Evolutionary conservation across 441 rosid genomes (phyloP).

Genomic region (Capsella rubella): DNA sequence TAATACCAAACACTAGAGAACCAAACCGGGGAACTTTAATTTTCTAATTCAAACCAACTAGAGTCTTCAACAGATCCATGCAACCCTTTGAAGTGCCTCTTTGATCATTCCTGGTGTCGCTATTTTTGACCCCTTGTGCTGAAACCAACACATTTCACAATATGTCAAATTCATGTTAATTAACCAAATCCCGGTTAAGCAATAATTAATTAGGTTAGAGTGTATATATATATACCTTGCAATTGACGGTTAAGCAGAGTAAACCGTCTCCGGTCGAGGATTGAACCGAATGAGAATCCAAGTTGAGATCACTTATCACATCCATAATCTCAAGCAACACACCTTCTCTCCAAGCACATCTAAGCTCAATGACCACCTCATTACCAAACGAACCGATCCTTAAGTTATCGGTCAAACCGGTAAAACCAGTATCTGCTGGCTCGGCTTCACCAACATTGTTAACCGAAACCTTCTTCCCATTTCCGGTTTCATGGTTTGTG

Average conservation of each 20-base stretch:
- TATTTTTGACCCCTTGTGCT: conserved; percentile 60
- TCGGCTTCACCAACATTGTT: conserved; percentile 50
- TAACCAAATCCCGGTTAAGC: conserved; percentile 4
- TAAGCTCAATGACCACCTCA: conserved; percentile 70
- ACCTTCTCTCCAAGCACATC: conserved; percentile 86
- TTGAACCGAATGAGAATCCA: conserved; percentile 84
- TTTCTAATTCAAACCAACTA: conserved; percentile 16
- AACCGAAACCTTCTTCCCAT: not conserved
- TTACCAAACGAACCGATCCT: conserved; percentile 56
- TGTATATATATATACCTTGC: conserved; percentile 75
- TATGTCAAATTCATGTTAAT: conserved; percentile 2
- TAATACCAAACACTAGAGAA: conserved; percentile 12
- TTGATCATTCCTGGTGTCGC: conserved; percentile 58
- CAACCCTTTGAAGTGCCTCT: conserved; percentile 62
- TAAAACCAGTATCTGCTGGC: conserved; percentile 49
- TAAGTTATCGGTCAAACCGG: conserved; percentile 51
- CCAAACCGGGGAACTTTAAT: conserved; percentile 15
- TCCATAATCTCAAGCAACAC: conserved; percentile 81
- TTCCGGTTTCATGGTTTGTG: conserved; percentile 4
- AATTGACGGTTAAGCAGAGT: conserved; percentile 66
- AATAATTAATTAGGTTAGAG: not conserved
- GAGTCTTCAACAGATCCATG: conserved; percentile 53
- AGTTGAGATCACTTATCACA: conserved; percentile 58
- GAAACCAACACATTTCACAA: conserved; percentile 41
- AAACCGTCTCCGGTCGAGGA: conserved; percentile 73